Evolutionary conservation across 352 stramenopile species (phyloP), one percentile per base, ranked within the genome.

Genomic region (Pythium apleroticum): DNA sequence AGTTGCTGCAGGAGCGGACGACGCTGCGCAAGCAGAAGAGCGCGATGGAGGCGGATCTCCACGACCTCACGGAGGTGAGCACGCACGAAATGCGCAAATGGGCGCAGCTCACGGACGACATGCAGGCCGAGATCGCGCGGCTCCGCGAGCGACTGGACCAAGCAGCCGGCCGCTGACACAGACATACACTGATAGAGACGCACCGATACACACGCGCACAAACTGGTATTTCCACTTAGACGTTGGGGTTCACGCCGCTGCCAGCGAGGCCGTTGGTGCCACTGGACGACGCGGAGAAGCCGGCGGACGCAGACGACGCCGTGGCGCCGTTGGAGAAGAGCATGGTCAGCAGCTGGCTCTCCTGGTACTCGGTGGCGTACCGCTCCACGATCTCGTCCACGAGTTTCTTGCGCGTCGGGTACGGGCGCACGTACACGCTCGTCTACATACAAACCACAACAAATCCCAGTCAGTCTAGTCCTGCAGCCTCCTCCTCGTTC

Each of bases 301-400:
- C 46, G 7, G 7, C 14, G 11, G 52, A 19, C 5, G 25, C 15
- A 3, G 60, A 15, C 27, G 64, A 19, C n/a, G 48, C 48, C 22
- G 30, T 53, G 15, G 66, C 53, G 30, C 41, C 56, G 28, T 71
- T 80, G 10, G 79, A 74, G 58, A 95, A 93, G 30, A 95, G 63
- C 73, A 89, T 90, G 31, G 78, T 81, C 15, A 95, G 72, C 43
- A 95, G 57, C 66, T 93, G 84, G 45, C 83, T 93, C 56, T 96
- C 88, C 65, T 91, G 91, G 73, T 95, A 96, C 66, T 93, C 82
- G 46, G 81, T 77, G 5, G 86, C 78, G 62, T 96, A 96, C 30
- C 88, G 82, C 59, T 96, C 88, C 14, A 96, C 78, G 63, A 96
- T 92, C 65, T 96, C 88, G 55, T 95, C 86, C 58, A 96, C 83